Percentiles rank a stretch among this genome's conserved stretches.
Evolutionary conservation across 2,329 filamentous ascomycete genomes (phyloP).

Genomic region (Aspergillus hortae): DNA sequence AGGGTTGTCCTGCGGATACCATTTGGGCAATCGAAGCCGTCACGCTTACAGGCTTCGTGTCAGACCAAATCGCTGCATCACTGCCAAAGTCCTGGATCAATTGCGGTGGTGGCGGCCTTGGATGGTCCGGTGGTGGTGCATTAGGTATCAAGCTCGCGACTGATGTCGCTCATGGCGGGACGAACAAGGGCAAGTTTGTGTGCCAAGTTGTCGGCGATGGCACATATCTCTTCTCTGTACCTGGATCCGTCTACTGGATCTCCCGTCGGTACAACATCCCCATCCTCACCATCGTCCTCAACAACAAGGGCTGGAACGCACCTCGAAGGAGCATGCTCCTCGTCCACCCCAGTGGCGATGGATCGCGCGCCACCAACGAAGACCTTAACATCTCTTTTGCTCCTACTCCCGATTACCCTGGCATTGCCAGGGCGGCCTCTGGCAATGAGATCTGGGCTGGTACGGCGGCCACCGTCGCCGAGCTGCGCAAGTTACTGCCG

Average conservation of each 20-base stretch:
- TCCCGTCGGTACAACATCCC: constrained; percentile 63
- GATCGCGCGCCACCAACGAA: constrained; percentile 59
- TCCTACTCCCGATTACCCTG: constrained; percentile 64
- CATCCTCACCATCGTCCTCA: constrained; percentile 63
- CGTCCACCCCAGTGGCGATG: constrained; percentile 63
- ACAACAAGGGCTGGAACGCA: constrained; percentile 70
- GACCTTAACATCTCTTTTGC: constrained; percentile 65
- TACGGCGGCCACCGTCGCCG: constrained; percentile 53
- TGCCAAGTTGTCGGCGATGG: constrained; percentile 66
- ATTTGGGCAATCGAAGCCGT: constrained; percentile 78
- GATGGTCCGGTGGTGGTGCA: constrained; percentile 74
- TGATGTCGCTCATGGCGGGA: constrained; percentile 48
- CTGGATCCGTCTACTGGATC: constrained; percentile 67
- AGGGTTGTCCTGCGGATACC: constrained; percentile 58
- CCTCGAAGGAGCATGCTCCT: constrained; percentile 59
- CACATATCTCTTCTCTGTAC: constrained; percentile 63
- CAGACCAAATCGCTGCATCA: constrained; percentile 67
- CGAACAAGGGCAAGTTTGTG: constrained; percentile 56
- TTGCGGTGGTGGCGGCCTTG: constrained; percentile 74
- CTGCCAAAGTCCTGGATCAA: constrained; percentile 74
- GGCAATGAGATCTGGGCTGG: constrained; percentile 62
- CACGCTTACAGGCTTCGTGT: constrained; percentile 64
- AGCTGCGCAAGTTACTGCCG: constrained; percentile 53
- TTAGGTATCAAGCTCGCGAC: constrained; percentile 73
- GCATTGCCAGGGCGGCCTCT: constrained; percentile 63